phyloP scores from a whole-genome alignment of 192 early-diverging fungal genomes.

The Coemansia sp. region DNA sequence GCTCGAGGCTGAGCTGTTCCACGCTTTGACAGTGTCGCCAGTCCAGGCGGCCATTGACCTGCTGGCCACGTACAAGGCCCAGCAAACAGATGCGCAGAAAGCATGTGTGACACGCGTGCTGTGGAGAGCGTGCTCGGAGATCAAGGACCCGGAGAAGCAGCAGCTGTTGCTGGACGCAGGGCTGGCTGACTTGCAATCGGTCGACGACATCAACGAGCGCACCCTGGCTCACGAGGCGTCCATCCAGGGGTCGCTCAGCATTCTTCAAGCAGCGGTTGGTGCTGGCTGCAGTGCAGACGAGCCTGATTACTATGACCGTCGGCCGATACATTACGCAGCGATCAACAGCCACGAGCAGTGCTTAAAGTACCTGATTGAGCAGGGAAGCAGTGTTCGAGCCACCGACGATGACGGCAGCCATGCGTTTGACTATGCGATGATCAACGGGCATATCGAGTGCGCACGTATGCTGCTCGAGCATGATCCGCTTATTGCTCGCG shows the following conservation, averaged over 20 bases:
- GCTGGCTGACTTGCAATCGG: constrained; percentile 73
- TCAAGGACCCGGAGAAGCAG: constrained; percentile 37
- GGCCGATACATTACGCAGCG: constrained; percentile 89
- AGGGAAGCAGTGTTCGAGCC: constrained; percentile 55
- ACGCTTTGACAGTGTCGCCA: constrained; percentile 18
- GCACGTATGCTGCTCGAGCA: constrained; percentile 73
- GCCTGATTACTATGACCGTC: constrained; percentile 88
- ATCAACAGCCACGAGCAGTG: constrained; percentile 84
- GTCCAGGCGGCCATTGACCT: constrained; percentile 14
- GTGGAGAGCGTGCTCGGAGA: constrained; percentile 52
- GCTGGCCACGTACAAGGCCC: constrained; percentile 16
- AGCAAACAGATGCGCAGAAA: constrained; percentile 43
- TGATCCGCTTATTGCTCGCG: constrained; percentile 59
- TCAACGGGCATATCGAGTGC: constrained; percentile 75
- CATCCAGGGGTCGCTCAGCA: constrained; percentile 71
- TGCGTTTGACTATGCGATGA: constrained; percentile 84
- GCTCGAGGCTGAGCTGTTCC: constrained; percentile 47
- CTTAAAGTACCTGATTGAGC: constrained; percentile 59
- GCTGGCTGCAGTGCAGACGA: constrained; percentile 49
- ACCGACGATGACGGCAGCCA: constrained; percentile 89
- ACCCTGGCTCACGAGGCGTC: constrained; percentile 89
- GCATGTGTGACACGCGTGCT: constrained; percentile 44
- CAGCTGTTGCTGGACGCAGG: constrained; percentile 65
- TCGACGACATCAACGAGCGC: constrained; percentile 92
- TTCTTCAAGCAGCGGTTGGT: constrained; percentile 61